A percentile compares a stretch with the other conserved stretches of the same genome.
Conservation (phyloP, 345 rosid genomes). For the Salix purpurea region DNA sequence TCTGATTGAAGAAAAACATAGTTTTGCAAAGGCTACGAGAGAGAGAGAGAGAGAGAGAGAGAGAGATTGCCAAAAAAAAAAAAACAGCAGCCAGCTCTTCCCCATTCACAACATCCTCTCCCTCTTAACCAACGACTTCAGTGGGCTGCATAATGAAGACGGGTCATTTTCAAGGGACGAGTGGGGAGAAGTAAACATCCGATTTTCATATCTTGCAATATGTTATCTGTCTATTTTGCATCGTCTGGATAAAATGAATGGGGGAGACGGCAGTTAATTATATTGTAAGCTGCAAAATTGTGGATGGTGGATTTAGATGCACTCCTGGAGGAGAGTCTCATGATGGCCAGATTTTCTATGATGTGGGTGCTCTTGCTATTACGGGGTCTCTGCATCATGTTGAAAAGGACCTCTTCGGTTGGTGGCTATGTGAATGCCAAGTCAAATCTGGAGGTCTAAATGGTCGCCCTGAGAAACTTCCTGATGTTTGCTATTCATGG, state of each 20-base stretch:
- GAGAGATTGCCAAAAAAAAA: too few relatives aligned
- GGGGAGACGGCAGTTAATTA: conserved; percentile 71
- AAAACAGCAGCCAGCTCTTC: too few relatives aligned
- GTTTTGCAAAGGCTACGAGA: too few relatives aligned
- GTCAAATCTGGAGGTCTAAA: conserved; percentile 72
- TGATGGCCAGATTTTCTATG: conserved; percentile 83
- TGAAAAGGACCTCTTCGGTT: conserved; percentile 89
- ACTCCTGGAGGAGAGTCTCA: conserved; percentile 94
- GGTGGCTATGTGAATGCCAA: conserved; percentile 96
- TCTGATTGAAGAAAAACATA: too few relatives aligned
- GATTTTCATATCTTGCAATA: conserved; percentile 82
- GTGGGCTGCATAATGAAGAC: conserved; percentile 77
- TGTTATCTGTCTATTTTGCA: conserved; percentile 72
- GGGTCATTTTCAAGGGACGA: conserved; percentile 87
- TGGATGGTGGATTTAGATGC: conserved; percentile 96
- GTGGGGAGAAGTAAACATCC: conserved; percentile 93
- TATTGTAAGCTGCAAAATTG: conserved; percentile 78
- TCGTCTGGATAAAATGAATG: conserved; percentile 57
- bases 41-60: too few relatives aligned
- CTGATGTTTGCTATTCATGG: conserved; percentile 95
- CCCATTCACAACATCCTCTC: too few relatives aligned
- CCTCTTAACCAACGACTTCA: neutral
- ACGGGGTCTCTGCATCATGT: conserved; percentile 74
- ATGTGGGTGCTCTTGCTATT: conserved; percentile 91
- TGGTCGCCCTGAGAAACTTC: conserved; percentile 91